Conservation (phyloP, 1,284 basidiomycete genomes). For the Kwoniella shivajii region DNA sequence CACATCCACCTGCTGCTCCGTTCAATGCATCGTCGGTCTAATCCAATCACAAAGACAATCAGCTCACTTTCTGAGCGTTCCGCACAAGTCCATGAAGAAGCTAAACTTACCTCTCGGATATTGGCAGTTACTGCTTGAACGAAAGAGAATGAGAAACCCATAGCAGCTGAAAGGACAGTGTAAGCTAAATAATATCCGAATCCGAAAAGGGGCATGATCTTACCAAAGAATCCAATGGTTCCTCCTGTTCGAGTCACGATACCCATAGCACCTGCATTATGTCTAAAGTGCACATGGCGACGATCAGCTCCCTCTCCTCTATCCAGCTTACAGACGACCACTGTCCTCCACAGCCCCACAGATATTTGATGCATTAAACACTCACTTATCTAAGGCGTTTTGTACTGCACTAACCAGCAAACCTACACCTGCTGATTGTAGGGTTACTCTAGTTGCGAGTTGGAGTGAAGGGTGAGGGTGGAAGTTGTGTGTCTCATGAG, state of each 20-base stretch:
- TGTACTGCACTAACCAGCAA: conserved; percentile 77
- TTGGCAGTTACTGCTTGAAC: conserved; percentile 82
- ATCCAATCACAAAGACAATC: neutral
- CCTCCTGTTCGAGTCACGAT: conserved; percentile 76
- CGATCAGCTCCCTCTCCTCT: neutral
- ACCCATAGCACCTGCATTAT: conserved; percentile 84
- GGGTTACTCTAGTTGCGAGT: conserved; percentile 62
- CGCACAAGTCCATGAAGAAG: neutral
- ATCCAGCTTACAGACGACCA: neutral
- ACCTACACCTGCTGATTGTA: conserved; percentile 73
- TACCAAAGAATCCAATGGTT: conserved; percentile 80
- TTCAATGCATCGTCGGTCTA: conserved; percentile 78
- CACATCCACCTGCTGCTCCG: conserved; percentile 84
- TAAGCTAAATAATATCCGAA: neutral
- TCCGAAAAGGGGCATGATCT: conserved; percentile 35
- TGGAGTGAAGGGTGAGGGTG: conserved; percentile 43
- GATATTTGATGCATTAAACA: conserved; percentile 5
- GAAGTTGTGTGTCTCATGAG: conserved; percentile 40
- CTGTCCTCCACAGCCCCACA: neutral
- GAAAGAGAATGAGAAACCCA: conserved; percentile 84
- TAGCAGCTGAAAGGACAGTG: conserved; percentile 65
- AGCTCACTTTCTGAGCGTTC: conserved; percentile 10
- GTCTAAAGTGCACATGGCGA: conserved; percentile 52
- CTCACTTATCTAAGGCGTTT: conserved; percentile 70
- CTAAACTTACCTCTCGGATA: conserved; percentile 60